Conservation (phyloP, 2,329 filamentous ascomycete species). For the Arthrobotrys sinensis region DNA sequence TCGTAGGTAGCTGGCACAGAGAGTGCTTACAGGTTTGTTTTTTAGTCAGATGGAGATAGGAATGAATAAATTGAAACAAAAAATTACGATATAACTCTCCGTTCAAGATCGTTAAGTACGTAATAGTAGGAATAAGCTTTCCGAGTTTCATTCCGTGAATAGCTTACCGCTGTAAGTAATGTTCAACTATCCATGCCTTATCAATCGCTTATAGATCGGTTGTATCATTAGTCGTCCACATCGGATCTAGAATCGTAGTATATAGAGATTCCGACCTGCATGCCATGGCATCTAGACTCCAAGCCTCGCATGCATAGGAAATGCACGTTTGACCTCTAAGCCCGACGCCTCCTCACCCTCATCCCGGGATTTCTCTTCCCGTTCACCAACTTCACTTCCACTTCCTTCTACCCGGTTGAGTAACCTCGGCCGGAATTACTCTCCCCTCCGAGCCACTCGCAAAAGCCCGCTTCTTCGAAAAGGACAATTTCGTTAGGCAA, state of each 20-base stretch:
- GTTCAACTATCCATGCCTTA: background rate
- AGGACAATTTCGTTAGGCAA: conserved; percentile 2
- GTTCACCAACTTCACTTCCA: background rate
- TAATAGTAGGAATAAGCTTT: no score
- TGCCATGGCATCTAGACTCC: conserved; percentile 16
- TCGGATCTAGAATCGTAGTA: background rate
- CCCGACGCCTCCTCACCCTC: background rate
- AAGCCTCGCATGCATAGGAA: conserved; percentile 14
- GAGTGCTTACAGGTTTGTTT: background rate
- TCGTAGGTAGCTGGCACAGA: background rate
- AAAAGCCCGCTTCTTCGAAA: background rate
- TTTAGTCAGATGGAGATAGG: conserved; percentile 7
- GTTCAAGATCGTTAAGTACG: no score
- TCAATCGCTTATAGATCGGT: background rate
- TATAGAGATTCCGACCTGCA: conserved; percentile 7
- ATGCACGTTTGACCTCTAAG: background rate
- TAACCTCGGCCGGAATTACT: conserved; percentile 25
- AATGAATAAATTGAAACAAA: conserved; percentile 24
- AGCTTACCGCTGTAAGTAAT: no score
- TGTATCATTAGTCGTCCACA: background rate
- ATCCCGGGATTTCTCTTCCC: background rate
- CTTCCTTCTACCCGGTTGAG: conserved; percentile 21
- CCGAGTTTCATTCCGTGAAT: no score
- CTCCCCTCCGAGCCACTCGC: background rate
- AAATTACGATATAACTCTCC: background rate